Base-by-base conservation (phyloP, 1,284 basidiomycete genomes). In the Apiotrichum domesticum region DNA sequence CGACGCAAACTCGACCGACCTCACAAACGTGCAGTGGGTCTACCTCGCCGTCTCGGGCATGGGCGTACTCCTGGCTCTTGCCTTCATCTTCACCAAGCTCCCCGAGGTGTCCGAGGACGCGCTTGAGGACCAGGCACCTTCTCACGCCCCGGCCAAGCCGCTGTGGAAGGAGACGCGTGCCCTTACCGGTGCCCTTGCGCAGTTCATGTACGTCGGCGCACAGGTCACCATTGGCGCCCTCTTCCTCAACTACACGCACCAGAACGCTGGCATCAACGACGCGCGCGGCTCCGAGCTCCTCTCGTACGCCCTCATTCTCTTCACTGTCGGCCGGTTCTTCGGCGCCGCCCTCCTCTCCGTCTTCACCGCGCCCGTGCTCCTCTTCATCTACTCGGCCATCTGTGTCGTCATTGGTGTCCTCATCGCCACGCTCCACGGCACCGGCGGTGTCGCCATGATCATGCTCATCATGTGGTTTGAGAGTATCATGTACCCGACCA, bases 391-490 rank as follows among this genome's bases (percentile, higher is more conserved):
- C 66, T 81, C 81, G 14, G 47, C 82, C 47, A 76, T 77, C 45
- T 85, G 83, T 66, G 75, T 75, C 33, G 48, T 81, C 46, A 84
- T 87, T 67, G 77, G 79, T 54, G 72, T 87, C 58, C 74, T 82
- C 51, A 79, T 83, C 46, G 79, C 83, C 4, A 77, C 81, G 33
- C 71, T 83, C 6, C 76, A 79, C 6, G 84, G 85, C 13, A 77
- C 77, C 57, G 76, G 79, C 6, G 87, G 84, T 41, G 77, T 88
- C 48, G 83, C 80, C 8, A 84, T 81, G 72, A 69, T 87, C 56
- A 87, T 87, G 72, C 70, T 80, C 58, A 74, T 88, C 57, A 87
- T 88, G 81, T 87, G 86, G 80, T 88, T 87, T 73, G 87, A 87
- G 72, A 85, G 83, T 7, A 84, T 85, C 64, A 85, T 84, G 68